Percentiles rank a stretch among this genome's conserved stretches.
Conservation (phyloP, 306 rosid species). For the Lathyrus aphaca region DNA sequence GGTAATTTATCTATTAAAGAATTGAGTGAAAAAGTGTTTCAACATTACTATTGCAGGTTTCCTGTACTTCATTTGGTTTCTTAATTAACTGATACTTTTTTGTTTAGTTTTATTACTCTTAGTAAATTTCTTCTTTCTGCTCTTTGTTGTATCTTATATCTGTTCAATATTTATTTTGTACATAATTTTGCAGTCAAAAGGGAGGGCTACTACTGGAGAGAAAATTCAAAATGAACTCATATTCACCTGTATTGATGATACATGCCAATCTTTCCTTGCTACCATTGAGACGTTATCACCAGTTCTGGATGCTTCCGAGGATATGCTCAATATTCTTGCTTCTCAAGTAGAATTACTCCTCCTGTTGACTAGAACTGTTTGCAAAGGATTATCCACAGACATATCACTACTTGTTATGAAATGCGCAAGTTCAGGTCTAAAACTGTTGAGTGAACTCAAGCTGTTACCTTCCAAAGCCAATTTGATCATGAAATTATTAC, state of each 20-base stretch:
- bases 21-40: slow-evolving; percentile 23
- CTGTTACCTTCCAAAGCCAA: slow-evolving; percentile 53
- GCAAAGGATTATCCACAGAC: slow-evolving; percentile 51
- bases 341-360: slow-evolving; percentile 74
- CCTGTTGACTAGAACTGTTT: slow-evolving; percentile 58
- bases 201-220: slow-evolving; percentile 42
- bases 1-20: background rate
- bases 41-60: slow-evolving; percentile 33
- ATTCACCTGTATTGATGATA: slow-evolving; percentile 59
- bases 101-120: slow-evolving; percentile 26
- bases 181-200: slow-evolving; percentile 59
- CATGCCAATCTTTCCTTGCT: slow-evolving; percentile 63
- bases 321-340: slow-evolving; percentile 65
- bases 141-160: slow-evolving; percentile 22
- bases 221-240: slow-evolving; percentile 54
- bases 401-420: slow-evolving; percentile 60
- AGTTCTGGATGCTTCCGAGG: slow-evolving; percentile 57
- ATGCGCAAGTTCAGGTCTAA: slow-evolving; percentile 71
- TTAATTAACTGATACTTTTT: slow-evolving; percentile 24
- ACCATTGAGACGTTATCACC: slow-evolving; percentile 66
- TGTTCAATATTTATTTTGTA: slow-evolving; percentile 34
- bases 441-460: slow-evolving; percentile 62
- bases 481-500: slow-evolving; percentile 56
- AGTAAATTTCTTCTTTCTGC: slow-evolving; percentile 10
- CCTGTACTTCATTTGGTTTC: slow-evolving; percentile 28